Evolutionary conservation across 163 green algal species (phyloP), one percentile per base, ranked within the genome.

Genomic region (Prototheca wickerhamii): DNA sequence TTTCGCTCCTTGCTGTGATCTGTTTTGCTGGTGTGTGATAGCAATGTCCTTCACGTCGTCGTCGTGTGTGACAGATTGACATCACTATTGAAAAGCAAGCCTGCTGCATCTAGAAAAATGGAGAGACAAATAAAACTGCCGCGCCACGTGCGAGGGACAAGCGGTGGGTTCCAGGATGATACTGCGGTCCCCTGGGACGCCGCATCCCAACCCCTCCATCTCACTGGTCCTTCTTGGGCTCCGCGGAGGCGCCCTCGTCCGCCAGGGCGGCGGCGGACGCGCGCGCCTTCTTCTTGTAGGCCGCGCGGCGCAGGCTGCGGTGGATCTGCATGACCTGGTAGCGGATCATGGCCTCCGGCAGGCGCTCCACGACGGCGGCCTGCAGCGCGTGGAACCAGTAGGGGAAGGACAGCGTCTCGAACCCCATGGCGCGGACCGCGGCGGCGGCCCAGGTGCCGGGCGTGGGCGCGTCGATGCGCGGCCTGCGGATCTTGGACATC

Each of bases 401-500:
- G 52, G 80, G 80, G 26, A 57, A 72, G 37, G 53, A 68, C n/a
- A 32, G 66, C 8, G 60, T 57, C 59, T 83, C 76, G 50, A 74
- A 69, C 35, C 80, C 77, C 12, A 84, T 71, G 58, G 79, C 65
- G 10, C 43, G 54, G 20, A 83, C 33, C 32, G 77, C 78, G 23
- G 80, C 49, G 4, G 49, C 55, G 0, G 64, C 80, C 72, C 72
- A 87, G 28, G 51, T 44, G 10, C 56, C 49, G 20, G 80, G 75
- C 21, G 55, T 69, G 49, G 80, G 78, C 17, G 64, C 73, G 54
- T 76, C 68, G 49, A 76, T 53, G 23, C 58, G 44, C 1, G 73
- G 40, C 46, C 60, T 64, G 34, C 84, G 58, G 64, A 95, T 93
- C 75, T 95, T 95, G 51, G 83, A 78, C 77, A 95, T 84, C 69